Conservation (phyloP, 2,329 filamentous ascomycete species). For the Xylaria polymorpha region DNA sequence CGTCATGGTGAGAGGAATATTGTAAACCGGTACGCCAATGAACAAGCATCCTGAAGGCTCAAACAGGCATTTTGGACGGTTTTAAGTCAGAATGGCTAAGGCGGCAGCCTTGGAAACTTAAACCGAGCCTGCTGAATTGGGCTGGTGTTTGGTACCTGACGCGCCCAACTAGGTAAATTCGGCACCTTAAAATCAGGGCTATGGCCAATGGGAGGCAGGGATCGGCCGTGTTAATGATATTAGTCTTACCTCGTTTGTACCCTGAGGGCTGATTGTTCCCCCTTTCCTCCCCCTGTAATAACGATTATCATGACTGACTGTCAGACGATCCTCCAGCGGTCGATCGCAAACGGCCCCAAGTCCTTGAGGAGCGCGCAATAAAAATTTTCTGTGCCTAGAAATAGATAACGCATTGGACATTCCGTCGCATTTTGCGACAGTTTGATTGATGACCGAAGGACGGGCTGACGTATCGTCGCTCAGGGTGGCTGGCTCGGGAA, state of each 20-base stretch:
- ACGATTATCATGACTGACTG: conserved; percentile 31
- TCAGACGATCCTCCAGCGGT: conserved; percentile 38
- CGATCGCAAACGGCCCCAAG: conserved; percentile 23
- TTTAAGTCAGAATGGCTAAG: conserved; percentile 32
- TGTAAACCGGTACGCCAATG: conserved; percentile 26
- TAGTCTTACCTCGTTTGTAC: conserved; percentile 35
- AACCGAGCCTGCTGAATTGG: conserved; percentile 37
- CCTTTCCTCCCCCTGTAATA: conserved; percentile 38
- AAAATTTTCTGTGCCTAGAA: conserved; percentile 32
- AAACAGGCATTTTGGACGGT: conserved; percentile 23
- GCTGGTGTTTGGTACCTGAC: conserved; percentile 40
- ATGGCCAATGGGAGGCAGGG: conserved; percentile 35
- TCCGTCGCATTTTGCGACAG: conserved; percentile 21
- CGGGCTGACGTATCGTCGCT: conserved; percentile 28
- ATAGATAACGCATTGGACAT: conserved; percentile 26
- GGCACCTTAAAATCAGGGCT: conserved; percentile 30
- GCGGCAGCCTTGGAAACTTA: conserved; percentile 12
- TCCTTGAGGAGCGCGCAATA: conserved; percentile 24
- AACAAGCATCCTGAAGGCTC: conserved; percentile 6
- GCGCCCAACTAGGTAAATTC: conserved; percentile 38
- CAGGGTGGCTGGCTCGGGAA: conserved; percentile 33
- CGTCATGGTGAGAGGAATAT: conserved; percentile 31
- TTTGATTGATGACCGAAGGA: conserved; percentile 23
- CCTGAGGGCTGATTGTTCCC: conserved; percentile 28
- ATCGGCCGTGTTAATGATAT: conserved; percentile 34